These are phyloP conservation scores for Cruciata laevipes DNA, from an alignment of 257 asterid genomes.

Conservation along the genomic window DNA sequence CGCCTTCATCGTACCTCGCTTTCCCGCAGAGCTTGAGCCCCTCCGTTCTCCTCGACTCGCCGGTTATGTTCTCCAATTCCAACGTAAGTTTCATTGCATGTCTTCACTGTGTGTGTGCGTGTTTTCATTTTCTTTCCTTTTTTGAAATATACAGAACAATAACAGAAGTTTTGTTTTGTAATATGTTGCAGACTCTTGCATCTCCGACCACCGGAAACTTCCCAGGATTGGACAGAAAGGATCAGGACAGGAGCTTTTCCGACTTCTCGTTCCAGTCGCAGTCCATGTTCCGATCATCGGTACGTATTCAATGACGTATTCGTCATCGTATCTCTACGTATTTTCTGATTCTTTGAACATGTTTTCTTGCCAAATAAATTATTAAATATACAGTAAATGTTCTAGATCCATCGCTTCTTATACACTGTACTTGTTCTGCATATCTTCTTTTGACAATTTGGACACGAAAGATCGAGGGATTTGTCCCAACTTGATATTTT, in stretches of 20 bases:
- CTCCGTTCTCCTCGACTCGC: conserved; percentile 70
- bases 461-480: neutral
- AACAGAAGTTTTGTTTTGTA: neutral
- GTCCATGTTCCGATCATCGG: conserved; percentile 33
- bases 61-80: conserved; percentile 52
- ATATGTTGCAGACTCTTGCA: conserved; percentile 40
- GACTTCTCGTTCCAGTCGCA: conserved; percentile 56
- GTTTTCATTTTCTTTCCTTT: no score
- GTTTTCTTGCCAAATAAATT: neutral
- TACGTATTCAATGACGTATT: conserved; percentile 14
- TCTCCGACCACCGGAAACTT: conserved; percentile 63
- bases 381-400: neutral
- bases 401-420: neutral
- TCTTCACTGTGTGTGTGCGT: neutral
- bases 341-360: neutral
- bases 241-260: conserved; percentile 25
- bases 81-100: conserved; percentile 41
- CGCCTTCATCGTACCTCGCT: conserved; percentile 68
- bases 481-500: neutral
- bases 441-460: neutral
- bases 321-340: neutral
- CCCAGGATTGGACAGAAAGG: conserved; percentile 28
- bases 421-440: neutral
- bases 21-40: conserved; percentile 65
- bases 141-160: no score